Percentiles rank a stretch among this genome's conserved stretches.
phyloP scores from a whole-genome alignment of 2,329 filamentous ascomycete genomes.

The Stagonosporopsis vannaccii region DNA sequence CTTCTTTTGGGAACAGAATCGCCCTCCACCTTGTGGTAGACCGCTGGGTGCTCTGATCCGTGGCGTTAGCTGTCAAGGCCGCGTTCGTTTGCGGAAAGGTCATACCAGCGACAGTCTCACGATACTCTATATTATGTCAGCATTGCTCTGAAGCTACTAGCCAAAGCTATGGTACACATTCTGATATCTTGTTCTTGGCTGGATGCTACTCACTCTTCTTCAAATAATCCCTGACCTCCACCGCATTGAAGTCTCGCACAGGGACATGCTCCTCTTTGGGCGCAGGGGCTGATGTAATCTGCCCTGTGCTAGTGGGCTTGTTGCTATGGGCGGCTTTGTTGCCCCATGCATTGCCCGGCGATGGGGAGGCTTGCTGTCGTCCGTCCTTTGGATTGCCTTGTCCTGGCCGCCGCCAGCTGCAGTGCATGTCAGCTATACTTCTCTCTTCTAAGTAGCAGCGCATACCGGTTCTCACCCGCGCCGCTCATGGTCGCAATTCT shows the following conservation, averaged over 20 bases:
- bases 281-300: conserved; percentile 22
- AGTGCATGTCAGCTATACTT: conserved; percentile 23
- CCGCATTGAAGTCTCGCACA: conserved; percentile 54
- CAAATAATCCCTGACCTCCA: conserved; percentile 53
- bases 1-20: conserved; percentile 49
- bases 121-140: conserved; percentile 38
- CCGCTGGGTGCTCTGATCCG: conserved; percentile 38
- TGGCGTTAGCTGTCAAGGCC: conserved; percentile 26
- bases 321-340: conserved; percentile 37
- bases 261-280: conserved; percentile 41
- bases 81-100: conserved; percentile 8
- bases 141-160: conserved; percentile 1
- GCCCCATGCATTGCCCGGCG: conserved; percentile 47
- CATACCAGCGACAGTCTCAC: conserved; percentile 41
- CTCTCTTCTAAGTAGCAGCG: not conserved
- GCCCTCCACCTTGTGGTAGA: conserved; percentile 50
- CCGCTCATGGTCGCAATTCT: conserved; percentile 46
- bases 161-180: not conserved
- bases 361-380: conserved; percentile 42
- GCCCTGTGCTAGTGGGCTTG: conserved; percentile 34
- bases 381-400: conserved; percentile 46
- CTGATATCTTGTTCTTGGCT: not conserved
- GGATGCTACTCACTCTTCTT: conserved; percentile 45
- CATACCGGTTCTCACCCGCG: conserved; percentile 49
- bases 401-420: conserved; percentile 47